Evolutionary conservation across 257 asterid species (phyloP).

Genomic region (Lycium barbarum): DNA sequence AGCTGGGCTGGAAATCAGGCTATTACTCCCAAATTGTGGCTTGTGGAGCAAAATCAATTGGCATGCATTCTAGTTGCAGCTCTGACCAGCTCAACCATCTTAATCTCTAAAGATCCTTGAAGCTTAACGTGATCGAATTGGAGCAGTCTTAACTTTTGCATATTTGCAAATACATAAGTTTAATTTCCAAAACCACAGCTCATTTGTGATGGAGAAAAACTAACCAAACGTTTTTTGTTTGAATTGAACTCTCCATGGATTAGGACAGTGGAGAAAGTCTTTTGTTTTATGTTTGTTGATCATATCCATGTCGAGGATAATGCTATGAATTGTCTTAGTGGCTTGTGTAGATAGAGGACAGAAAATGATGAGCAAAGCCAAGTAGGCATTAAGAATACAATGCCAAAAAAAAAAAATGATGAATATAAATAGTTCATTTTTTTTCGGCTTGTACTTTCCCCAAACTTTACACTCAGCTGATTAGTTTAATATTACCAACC

Average conservation of each 20-base stretch:
- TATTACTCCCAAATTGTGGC: neutral
- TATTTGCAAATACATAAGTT: constrained; percentile 32
- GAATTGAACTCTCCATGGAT: neutral
- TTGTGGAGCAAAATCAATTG: constrained; percentile 36
- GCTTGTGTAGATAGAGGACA: constrained; percentile 30
- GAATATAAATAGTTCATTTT: neutral
- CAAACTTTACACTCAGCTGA: neutral
- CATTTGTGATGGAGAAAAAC: constrained; percentile 16
- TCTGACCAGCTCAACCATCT: constrained; percentile 34
- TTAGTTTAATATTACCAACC: too few species aligned
- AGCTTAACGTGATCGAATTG: constrained; percentile 30
- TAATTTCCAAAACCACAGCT: constrained; percentile 25
- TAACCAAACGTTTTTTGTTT: neutral
- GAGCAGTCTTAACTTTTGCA: constrained; percentile 36
- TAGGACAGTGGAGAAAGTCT: neutral
- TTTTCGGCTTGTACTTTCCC: neutral
- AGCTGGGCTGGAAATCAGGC: constrained; percentile 30
- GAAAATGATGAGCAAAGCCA: constrained; percentile 7
- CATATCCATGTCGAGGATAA: constrained; percentile 34
- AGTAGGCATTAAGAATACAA: neutral
- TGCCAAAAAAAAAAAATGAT: neutral
- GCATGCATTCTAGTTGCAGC: constrained; percentile 25
- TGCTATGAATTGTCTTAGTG: constrained; percentile 31
- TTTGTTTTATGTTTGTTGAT: constrained; percentile 26
- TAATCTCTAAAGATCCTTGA: constrained; percentile 33